A percentile compares a stretch with the other conserved stretches of the same genome.
phyloP scores from a whole-genome alignment of 2,329 filamentous ascomycete species.

The Aspergillus glaucus region DNA sequence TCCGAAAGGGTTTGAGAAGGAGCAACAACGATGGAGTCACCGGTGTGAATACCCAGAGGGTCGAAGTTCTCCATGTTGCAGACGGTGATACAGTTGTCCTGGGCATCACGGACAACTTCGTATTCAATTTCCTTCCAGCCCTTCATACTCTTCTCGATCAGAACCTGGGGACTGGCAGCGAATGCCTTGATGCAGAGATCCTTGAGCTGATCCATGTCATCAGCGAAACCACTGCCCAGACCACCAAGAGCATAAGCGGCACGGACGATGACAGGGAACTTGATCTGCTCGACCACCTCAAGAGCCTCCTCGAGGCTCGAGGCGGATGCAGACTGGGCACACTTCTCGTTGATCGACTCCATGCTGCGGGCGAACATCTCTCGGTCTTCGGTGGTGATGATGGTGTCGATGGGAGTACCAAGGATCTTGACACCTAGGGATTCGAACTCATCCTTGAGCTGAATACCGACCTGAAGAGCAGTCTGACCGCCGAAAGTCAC shows the following conservation, averaged over 20 bases:
- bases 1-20: constrained; percentile 95
- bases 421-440: constrained; percentile 86
- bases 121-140: constrained; percentile 99
- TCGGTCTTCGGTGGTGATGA: constrained; percentile 97
- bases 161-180: constrained; percentile 87
- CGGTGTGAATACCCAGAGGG: constrained; percentile 93
- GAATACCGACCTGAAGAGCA: constrained; percentile 90
- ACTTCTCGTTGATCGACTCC: constrained; percentile 97
- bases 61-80: constrained; percentile 99
- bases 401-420: constrained; percentile 93
- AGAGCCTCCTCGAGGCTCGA: constrained; percentile 83
- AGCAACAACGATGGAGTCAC: constrained; percentile 95
- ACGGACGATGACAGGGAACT: constrained; percentile 93
- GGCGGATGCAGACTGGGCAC: constrained; percentile 92
- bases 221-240: constrained; percentile 89
- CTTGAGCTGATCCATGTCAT: constrained; percentile 73
- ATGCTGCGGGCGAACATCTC: constrained; percentile 96
- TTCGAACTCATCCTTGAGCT: constrained; percentile 96
- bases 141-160: constrained; percentile 98
- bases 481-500: constrained; percentile 97
- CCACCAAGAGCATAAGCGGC: constrained; percentile 94
- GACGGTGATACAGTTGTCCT: constrained; percentile 98
- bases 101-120: constrained; percentile 89
- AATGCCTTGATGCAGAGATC: constrained; percentile 93
- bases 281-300: constrained; percentile 80